Evolutionary conservation across 2,329 filamentous ascomycete genomes (phyloP).

Genomic region (Fusarium keratoplasticum): DNA sequence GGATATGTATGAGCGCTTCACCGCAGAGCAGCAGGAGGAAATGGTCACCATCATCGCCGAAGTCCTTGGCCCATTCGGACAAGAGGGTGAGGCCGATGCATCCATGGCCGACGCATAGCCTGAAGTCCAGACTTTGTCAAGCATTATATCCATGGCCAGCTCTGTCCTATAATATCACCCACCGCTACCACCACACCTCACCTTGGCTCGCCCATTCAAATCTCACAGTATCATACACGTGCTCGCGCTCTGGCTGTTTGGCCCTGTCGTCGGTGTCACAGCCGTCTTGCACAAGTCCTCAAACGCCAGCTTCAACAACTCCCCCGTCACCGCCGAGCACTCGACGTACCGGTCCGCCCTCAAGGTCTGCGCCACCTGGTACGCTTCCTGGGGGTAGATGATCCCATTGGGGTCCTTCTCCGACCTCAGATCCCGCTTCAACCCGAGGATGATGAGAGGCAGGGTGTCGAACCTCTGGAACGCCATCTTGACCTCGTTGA

Average conservation of each 20-base stretch:
- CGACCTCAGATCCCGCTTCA: conserved; percentile 70
- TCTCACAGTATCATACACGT: conserved; percentile 64
- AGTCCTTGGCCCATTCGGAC: conserved; percentile 66
- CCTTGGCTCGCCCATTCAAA: neutral
- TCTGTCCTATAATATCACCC: neutral
- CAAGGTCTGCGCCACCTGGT: conserved; percentile 67
- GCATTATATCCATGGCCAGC: neutral
- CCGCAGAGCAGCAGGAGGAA: conserved; percentile 67
- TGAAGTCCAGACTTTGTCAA: conserved; percentile 26
- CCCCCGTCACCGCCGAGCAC: conserved; percentile 71
- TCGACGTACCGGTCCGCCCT: conserved; percentile 73
- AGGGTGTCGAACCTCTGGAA: conserved; percentile 62
- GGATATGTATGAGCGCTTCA: conserved; percentile 72
- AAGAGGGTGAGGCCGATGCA: conserved; percentile 46
- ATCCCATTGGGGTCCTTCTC: conserved; percentile 69
- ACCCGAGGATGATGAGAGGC: conserved; percentile 67
- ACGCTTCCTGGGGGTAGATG: conserved; percentile 71
- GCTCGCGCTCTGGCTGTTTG: conserved; percentile 66
- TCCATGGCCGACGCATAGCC: conserved; percentile 53
- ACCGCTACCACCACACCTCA: neutral
- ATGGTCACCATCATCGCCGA: conserved; percentile 68
- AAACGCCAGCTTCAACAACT: conserved; percentile 67
- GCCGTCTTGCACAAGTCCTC: conserved; percentile 71
- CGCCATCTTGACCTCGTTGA: conserved; percentile 62
- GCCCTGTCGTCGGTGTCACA: conserved; percentile 57